Evolutionary conservation across 1,139 yeast genomes (phyloP).

Genomic region (Lodderomyces pseudojiufengensis): DNA sequence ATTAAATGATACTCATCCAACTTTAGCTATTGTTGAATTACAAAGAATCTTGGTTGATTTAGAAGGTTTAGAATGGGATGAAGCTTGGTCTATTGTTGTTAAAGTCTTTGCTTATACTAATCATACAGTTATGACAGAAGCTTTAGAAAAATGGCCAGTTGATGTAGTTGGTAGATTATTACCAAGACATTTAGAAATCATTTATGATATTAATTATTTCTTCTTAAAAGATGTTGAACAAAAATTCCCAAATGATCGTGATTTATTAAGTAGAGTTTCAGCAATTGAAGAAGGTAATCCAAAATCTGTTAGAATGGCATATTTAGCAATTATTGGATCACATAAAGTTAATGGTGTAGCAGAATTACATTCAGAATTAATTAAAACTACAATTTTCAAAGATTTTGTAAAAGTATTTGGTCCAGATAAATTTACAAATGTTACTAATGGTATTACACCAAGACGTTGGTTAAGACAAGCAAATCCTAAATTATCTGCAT

Average conservation of each 20-base stretch:
- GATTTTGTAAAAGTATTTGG: constrained; percentile 87
- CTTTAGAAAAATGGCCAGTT: constrained; percentile 94
- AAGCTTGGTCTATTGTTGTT: constrained; percentile 83
- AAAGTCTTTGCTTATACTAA: constrained; percentile 87
- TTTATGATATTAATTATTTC: constrained; percentile 78
- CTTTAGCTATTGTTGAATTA: constrained; percentile 85
- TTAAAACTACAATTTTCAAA: constrained; percentile 83
- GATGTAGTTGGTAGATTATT: constrained; percentile 70
- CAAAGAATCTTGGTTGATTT: constrained; percentile 83
- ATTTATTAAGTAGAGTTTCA: constrained; percentile 67
- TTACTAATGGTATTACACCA: constrained; percentile 94
- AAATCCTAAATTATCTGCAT: constrained; percentile 70
- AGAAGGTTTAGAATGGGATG: constrained; percentile 76
- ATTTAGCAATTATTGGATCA: constrained; percentile 85
- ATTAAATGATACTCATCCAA: constrained; percentile 93
- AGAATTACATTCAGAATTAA: constrained; percentile 87
- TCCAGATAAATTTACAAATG: constrained; percentile 78
- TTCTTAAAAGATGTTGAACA: constrained; percentile 76
- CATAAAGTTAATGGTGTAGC: constrained; percentile 96
- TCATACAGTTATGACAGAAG: constrained; percentile 94
- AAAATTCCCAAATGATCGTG: constrained; percentile 69
- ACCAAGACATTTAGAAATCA: constrained; percentile 90
- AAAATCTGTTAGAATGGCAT: constrained; percentile 90
- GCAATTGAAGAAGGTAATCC: constrained; percentile 78
- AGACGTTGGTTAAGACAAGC: constrained; percentile 97